These are phyloP conservation scores for Nicotiana tomentosiformis DNA, from an alignment of 257 asterid genomes.

Conservation along the genomic window DNA sequence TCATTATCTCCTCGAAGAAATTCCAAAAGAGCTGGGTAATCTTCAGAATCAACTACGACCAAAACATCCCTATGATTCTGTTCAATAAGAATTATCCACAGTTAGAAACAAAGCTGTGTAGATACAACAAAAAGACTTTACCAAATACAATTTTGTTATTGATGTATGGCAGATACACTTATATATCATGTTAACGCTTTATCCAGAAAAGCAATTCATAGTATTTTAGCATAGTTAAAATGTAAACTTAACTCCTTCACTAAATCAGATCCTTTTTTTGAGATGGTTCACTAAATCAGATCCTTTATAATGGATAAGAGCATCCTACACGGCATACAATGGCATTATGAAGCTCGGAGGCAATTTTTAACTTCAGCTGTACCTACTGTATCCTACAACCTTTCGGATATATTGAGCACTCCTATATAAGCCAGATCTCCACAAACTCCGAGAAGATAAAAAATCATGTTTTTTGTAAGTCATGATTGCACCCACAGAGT, in stretches of 20 bases:
- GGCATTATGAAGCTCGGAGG: background rate
- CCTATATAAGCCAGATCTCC: background rate
- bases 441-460: background rate
- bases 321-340: background rate
- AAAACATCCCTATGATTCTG: conserved; percentile 96
- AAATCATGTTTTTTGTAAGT: background rate
- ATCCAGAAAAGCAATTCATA: background rate
- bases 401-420: background rate
- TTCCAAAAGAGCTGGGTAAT: conserved; percentile 69
- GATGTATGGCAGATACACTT: background rate
- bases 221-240: background rate
- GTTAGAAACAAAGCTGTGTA: background rate
- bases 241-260: background rate
- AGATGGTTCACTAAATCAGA: background rate
- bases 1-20: conserved; percentile 53
- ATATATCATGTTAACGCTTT: background rate
- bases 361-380: background rate
- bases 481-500: background rate
- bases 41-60: conserved; percentile 87
- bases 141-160: background rate
- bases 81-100: background rate
- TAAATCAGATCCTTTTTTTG: background rate
- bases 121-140: background rate
- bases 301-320: background rate
- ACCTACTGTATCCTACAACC: background rate